phyloP scores from a whole-genome alignment of 73 alveolate genomes.

The Blepharisma japonicum region DNA sequence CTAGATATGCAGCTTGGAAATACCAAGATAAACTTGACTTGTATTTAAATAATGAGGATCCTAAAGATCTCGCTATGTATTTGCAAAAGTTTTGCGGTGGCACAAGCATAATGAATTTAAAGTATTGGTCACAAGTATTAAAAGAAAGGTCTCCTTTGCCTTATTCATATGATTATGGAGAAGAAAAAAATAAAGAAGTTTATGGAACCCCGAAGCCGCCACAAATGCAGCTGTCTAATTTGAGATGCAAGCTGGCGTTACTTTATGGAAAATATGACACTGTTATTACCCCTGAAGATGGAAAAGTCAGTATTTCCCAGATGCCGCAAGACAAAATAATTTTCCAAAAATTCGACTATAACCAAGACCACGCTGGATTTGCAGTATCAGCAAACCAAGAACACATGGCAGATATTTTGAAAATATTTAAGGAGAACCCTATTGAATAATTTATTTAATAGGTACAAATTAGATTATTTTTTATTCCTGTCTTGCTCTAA shows the following conservation, averaged over 20 bases:
- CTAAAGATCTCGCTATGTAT: neutral
- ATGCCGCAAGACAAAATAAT: neutral
- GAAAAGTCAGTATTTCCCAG: neutral
- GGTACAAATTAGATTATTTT: too few species aligned
- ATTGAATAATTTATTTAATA: too few species aligned
- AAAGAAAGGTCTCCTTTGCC: neutral
- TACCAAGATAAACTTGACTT: neutral
- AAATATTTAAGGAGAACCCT: neutral
- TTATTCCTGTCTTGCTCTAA: too few species aligned
- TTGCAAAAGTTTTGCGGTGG: conserved; percentile 19
- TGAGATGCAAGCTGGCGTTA: neutral
- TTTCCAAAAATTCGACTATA: conserved; percentile 3
- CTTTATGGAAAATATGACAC: conserved; percentile 17
- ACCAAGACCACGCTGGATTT: conserved; percentile 16
- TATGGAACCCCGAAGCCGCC: conserved; percentile 38
- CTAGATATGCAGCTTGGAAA: neutral
- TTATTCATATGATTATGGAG: conserved; percentile 41
- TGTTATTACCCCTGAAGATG: neutral
- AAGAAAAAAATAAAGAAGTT: conserved; percentile 16
- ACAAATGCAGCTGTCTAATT: neutral
- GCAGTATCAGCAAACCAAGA: conserved; percentile 25
- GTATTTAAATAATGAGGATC: neutral
- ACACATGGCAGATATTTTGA: conserved; percentile 1
- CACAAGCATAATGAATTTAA: neutral
- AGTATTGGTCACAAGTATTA: neutral